Conservation (phyloP, 2,329 filamentous ascomycete species). For the Fonsecaea pugnacius region DNA sequence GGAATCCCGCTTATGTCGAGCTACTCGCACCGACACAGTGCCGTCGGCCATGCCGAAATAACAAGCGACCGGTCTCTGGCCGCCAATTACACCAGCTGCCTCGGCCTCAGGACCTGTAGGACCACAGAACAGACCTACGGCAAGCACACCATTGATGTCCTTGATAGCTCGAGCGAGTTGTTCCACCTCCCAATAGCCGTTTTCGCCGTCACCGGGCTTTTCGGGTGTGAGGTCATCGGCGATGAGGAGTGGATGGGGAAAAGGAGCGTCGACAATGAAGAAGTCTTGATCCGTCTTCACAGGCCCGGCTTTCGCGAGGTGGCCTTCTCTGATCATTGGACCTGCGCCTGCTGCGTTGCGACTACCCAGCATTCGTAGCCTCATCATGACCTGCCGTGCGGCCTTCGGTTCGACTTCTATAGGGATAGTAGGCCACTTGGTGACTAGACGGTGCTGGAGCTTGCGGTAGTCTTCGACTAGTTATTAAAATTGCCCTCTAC, state of each 20-base stretch:
- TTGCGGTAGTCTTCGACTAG: constrained; percentile 79
- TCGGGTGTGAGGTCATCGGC: constrained; percentile 57
- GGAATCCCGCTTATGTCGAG: constrained; percentile 40
- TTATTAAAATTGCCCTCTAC: constrained; percentile 14
- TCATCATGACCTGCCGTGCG: constrained; percentile 73
- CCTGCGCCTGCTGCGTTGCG: constrained; percentile 58
- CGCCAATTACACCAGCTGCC: constrained; percentile 65
- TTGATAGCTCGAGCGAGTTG: constrained; percentile 75
- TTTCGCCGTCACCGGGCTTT: constrained; percentile 59
- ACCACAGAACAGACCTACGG: constrained; percentile 89
- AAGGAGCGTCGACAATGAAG: constrained; percentile 91
- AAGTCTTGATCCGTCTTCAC: constrained; percentile 84
- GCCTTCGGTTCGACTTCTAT: constrained; percentile 91
- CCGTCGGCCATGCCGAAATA: constrained; percentile 93
- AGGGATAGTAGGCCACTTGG: constrained; percentile 80
- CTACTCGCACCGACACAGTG: constrained; percentile 61
- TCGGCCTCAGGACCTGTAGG: constrained; percentile 73
- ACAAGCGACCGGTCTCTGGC: constrained; percentile 88
- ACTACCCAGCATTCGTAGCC: constrained; percentile 74
- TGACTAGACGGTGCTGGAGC: constrained; percentile 73
- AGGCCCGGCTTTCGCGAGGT: constrained; percentile 78
- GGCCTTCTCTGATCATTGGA: constrained; percentile 66
- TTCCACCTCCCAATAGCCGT: constrained; percentile 79
- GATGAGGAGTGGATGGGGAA: constrained; percentile 70
- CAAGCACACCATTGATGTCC: constrained; percentile 81